A percentile compares a stretch with the other conserved stretches of the same genome.
Evolutionary conservation across 2,329 filamentous ascomycete genomes (phyloP).

Genomic region (Pseudogymnoascus sp.): DNA sequence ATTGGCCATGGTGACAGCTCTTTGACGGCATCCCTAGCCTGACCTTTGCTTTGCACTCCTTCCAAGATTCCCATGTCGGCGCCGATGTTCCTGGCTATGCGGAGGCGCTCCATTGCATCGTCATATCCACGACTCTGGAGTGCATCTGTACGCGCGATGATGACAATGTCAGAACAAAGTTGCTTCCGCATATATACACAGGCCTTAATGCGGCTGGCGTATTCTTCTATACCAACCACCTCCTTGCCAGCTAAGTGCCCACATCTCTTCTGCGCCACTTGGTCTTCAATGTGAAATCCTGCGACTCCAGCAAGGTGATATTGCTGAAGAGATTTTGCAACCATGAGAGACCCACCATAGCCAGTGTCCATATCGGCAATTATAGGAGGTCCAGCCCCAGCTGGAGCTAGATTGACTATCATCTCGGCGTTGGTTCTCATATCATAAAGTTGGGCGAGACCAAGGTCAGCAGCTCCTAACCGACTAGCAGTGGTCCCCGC

Average conservation of each 20-base stretch:
- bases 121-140: slow-evolving; percentile 51
- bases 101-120: slow-evolving; percentile 45
- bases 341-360: slow-evolving; percentile 45
- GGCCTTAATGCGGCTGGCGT: slow-evolving; percentile 45
- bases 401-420: slow-evolving; percentile 42
- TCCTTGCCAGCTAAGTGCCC: slow-evolving; percentile 57
- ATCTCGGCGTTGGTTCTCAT: slow-evolving; percentile 47
- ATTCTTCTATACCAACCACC: slow-evolving; percentile 51
- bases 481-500: slow-evolving; percentile 42
- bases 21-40: slow-evolving; percentile 40
- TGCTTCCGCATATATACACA: slow-evolving; percentile 43
- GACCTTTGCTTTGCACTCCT: slow-evolving; percentile 44
- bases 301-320: slow-evolving; percentile 51
- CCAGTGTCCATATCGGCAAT: slow-evolving; percentile 49
- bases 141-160: slow-evolving; percentile 59
- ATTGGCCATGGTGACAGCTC: slow-evolving; percentile 39
- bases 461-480: slow-evolving; percentile 43
- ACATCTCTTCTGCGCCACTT: slow-evolving; percentile 57
- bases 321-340: slow-evolving; percentile 44
- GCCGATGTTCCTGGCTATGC: slow-evolving; percentile 44
- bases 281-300: slow-evolving; percentile 56
- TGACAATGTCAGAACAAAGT: slow-evolving; percentile 49
- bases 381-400: slow-evolving; percentile 38
- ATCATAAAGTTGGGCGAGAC: slow-evolving; percentile 42
- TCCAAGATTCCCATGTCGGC: slow-evolving; percentile 56